Evolutionary conservation across 2,329 filamentous ascomycete genomes (phyloP), one percentile per base, ranked within the genome.

Genomic region (Akanthomyces dipterigenus): DNA sequence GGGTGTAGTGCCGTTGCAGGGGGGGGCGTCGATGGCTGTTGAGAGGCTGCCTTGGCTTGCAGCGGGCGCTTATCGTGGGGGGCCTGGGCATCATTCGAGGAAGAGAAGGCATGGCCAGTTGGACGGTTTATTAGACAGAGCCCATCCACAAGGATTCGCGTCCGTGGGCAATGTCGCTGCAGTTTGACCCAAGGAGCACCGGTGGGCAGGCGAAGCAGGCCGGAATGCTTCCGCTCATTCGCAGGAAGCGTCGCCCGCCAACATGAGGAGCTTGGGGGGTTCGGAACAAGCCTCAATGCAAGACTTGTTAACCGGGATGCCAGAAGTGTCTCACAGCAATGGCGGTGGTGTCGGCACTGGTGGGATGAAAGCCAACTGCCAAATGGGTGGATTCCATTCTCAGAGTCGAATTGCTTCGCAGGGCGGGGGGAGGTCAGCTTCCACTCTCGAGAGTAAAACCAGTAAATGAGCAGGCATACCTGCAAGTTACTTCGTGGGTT

Each of bases 61-160:
- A 16, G 16, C 26, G 49, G 57, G 57, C 57, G 57, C 57, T 60
- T 60, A 60, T 60, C 57, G 28, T 60, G 57, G 56, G 34, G 49
- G 45, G 31, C 6, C 55, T 28, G 38, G 43, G 54, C 40, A 6
- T 34, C n/a, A 46, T 24, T 22, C 18, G 24, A 31, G 20, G 26
- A 11, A 20, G 51, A 54, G 34, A 8, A 38, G 31, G 28, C 38
- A 34, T 55, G 14, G 28, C 31, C 11, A 7, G 7, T 34, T 9
- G 31, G 8, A 8, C 28, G 28, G 8, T 31, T 31, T 9, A 9
- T 34, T 34, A 9, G 14, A 22, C 51, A 43, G 18, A 56, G 12
- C 28, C 55, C 31, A 59, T 50, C 55, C 31, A n/a, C 45, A 28
- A 38, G 34, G 34, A 31, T 24, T 57, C n/a, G 24, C 5, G 31